These are phyloP conservation scores for Phytophthora cajani DNA, from an alignment of 352 stramenopile genomes.

Conservation along the genomic window DNA sequence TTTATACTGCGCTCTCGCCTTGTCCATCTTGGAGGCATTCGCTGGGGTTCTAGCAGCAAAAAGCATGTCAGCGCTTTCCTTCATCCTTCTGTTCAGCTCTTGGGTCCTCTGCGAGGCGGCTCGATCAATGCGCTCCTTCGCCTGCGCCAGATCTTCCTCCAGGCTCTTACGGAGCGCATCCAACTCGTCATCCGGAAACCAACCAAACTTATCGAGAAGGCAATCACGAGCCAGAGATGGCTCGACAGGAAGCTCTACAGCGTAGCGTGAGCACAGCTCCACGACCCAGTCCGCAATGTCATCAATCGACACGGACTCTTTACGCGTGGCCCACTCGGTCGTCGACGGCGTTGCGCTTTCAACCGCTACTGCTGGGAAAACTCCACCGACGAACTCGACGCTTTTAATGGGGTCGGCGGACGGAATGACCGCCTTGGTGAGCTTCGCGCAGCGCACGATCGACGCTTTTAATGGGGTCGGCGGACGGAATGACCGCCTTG, in stretches of 20 bases:
- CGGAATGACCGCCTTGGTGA: constrained; percentile 10
- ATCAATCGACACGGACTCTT: not conserved
- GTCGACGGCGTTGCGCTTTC: constrained; percentile 18
- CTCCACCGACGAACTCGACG: constrained; percentile 17
- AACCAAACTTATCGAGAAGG: constrained; percentile 19
- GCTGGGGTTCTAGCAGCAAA: constrained; percentile 18
- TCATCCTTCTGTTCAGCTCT: not conserved
- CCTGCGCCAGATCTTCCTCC: not conserved
- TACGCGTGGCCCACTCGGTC: constrained; percentile 8
- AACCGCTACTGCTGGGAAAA: constrained; percentile 20
- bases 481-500: constrained; percentile 8
- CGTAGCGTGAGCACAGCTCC: constrained; percentile 6
- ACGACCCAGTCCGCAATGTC: constrained; percentile 25
- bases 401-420: constrained; percentile 1
- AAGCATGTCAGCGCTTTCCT: constrained; percentile 8
- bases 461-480: constrained; percentile 5
- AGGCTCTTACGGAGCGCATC: not conserved
- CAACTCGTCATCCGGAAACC: constrained; percentile 13
- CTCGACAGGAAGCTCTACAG: not conserved
- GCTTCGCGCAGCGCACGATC: constrained; percentile 1
- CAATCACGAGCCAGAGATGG: not conserved
- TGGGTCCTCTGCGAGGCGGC: not conserved
- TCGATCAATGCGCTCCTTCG: not conserved
- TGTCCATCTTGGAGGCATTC: constrained; percentile 14
- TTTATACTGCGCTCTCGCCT: not conserved